These are phyloP conservation scores for Yarrowia sp. DNA, from an alignment of 805 yeast genomes.

Conservation along the genomic window DNA sequence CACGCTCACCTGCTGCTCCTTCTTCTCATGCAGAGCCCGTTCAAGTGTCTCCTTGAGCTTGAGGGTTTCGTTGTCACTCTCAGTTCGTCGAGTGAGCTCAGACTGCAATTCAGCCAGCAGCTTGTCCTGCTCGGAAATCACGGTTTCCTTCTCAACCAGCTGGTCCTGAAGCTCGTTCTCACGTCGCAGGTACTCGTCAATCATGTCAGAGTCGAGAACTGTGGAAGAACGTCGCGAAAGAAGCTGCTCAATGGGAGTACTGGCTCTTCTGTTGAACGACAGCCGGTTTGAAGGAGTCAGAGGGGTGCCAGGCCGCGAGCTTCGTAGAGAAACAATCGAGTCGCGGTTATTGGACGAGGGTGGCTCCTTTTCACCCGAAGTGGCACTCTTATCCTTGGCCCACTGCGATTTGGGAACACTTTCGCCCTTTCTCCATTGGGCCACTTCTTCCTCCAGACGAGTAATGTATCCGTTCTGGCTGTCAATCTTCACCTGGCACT, in stretches of 20 bases:
- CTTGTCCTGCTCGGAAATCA: slow-evolving; percentile 42
- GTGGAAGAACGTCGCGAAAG: slow-evolving; percentile 23
- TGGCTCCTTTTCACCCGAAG: background rate
- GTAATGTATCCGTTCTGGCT: slow-evolving; percentile 48
- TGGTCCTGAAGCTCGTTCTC: slow-evolving; percentile 50
- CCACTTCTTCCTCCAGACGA: slow-evolving; percentile 55
- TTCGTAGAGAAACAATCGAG: background rate
- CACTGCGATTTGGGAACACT: slow-evolving; percentile 46
- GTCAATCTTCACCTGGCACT: slow-evolving; percentile 50
- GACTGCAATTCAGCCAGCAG: slow-evolving; percentile 42
- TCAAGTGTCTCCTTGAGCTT: slow-evolving; percentile 42
- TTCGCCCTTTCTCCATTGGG: slow-evolving; percentile 51
- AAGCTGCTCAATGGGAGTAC: slow-evolving; percentile 25
- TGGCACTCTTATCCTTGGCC: slow-evolving; percentile 39
- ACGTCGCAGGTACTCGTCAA: slow-evolving; percentile 46
- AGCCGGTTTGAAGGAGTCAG: slow-evolving; percentile 7
- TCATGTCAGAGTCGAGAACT: slow-evolving; percentile 13
- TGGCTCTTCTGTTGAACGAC: slow-evolving; percentile 10
- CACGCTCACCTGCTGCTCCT: slow-evolving; percentile 43
- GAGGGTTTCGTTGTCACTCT: slow-evolving; percentile 27
- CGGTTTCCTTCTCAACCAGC: slow-evolving; percentile 46
- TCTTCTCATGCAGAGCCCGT: slow-evolving; percentile 43
- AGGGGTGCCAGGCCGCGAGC: slow-evolving; percentile 11
- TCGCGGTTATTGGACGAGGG: slow-evolving; percentile 12
- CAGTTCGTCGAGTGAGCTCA: slow-evolving; percentile 5